A percentile compares a stretch with the other conserved stretches of the same genome.
Conservation (phyloP, 202 grass and related monocot species). For the Bolboschoenoplectus hybrid region DNA sequence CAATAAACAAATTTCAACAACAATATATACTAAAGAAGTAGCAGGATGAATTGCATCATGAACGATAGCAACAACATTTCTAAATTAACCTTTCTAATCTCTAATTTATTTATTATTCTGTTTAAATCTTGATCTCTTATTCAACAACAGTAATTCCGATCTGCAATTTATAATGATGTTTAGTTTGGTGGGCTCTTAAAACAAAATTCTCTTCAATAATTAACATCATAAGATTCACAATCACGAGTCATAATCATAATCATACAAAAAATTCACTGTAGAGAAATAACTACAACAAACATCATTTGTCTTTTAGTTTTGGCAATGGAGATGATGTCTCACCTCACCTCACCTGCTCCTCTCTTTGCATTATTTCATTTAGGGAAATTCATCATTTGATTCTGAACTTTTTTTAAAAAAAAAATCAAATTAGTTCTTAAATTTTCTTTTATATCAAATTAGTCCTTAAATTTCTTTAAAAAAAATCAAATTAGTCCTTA, state of each 20-base stretch:
- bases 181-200: neutral
- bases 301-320: slow-evolving; percentile 21
- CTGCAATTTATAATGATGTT: neutral
- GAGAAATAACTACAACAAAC: slow-evolving; percentile 2
- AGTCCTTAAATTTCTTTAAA: no score
- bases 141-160: neutral
- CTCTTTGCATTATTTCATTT: neutral
- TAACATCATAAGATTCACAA: slow-evolving; percentile 6
- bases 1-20: no score
- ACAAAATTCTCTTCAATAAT: neutral
- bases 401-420: no score
- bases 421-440: no score
- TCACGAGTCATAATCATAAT: slow-evolving; percentile 11
- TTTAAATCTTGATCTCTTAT: neutral
- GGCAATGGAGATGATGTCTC: slow-evolving; percentile 9
- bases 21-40: no score
- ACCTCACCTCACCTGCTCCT: slow-evolving; percentile 1
- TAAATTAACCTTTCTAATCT: neutral
- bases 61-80: neutral
- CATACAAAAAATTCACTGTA: slow-evolving; percentile 6
- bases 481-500: no score
- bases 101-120: no score
- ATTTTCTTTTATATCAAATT: no score
- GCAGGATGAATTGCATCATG: neutral
- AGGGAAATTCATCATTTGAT: no score